Base-by-base conservation (phyloP, 345 rosid genomes). In the Psidium guajava region DNA sequence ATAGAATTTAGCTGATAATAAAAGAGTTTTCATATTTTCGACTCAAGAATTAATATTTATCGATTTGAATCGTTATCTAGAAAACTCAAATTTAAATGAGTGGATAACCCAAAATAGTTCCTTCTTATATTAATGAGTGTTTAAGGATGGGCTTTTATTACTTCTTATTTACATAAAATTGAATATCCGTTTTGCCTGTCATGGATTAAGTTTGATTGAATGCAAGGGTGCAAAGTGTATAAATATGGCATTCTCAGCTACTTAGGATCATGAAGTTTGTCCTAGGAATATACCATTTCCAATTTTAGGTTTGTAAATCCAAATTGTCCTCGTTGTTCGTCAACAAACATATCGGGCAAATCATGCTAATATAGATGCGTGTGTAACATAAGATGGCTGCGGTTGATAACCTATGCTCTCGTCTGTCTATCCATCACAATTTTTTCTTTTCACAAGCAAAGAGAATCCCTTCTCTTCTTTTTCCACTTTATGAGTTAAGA, bases 111-210 rank as follows among this genome's bases (percentile, higher is more conserved):
- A 36, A 36, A 36, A 36, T 4, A 28, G 20, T 64, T 64, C 0
- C 3, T 64, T 8, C n/a, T 61, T 7, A 7, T 28, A 15, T 7
- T 9, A 0, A 0, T 7, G 12, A 8, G 12, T 32, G 44, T 0
- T 0, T 6, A 0, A 15, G 42, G 44, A 64, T 32, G 44, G 9
- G 24, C 21, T 32, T 16, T 5, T 18, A 18, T 3, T 1, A 32
- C 13, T 8, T 49, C 10, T 10, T 32, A 69, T 69, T 32, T 18
- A 8, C 5, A 32, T 69, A 18, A 69, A 2, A 8, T 8, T 8
- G 42, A 32, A 32, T 69, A 16, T 64, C 77, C 2, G 8, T 32
- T 64, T 18, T 16, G 47, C 0, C 21, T 2, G 20, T 10, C 47
- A 4, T 32, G 6, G 77, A 69, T 18, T 69, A 69, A 64, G 21